These are phyloP conservation scores for Maudiozyma barnettii DNA, from an alignment of 805 yeast genomes.

Conservation along the genomic window DNA sequence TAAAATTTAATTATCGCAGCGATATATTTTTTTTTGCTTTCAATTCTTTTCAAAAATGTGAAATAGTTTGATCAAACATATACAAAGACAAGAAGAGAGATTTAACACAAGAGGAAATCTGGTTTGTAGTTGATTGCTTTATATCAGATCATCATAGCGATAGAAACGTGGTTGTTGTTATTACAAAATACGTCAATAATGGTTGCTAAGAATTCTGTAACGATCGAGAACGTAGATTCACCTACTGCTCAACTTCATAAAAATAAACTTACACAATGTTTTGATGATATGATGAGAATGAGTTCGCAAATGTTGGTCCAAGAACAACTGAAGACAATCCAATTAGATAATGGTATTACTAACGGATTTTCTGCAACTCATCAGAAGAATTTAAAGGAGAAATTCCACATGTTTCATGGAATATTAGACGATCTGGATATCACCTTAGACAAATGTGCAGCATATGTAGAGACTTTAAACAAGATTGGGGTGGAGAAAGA, in stretches of 20 bases:
- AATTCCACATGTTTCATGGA: slow-evolving; percentile 22
- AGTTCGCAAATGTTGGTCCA: slow-evolving; percentile 30
- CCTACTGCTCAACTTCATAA: slow-evolving; percentile 5
- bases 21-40: background rate
- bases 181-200: background rate
- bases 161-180: too few species aligned
- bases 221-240: slow-evolving; percentile 2
- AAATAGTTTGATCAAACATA: too few species aligned
- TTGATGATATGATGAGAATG: slow-evolving; percentile 26
- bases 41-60: too few species aligned
- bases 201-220: slow-evolving; percentile 4
- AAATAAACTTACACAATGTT: slow-evolving; percentile 25
- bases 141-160: too few species aligned
- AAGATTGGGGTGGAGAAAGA: slow-evolving; percentile 26
- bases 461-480: slow-evolving; percentile 22
- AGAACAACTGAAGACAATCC: slow-evolving; percentile 29
- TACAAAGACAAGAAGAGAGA: too few species aligned
- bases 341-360: slow-evolving; percentile 18
- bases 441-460: slow-evolving; percentile 19
- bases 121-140: too few species aligned
- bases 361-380: slow-evolving; percentile 22
- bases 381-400: slow-evolving; percentile 20
- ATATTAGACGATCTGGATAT: slow-evolving; percentile 26
- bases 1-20: background rate
- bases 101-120: too few species aligned